Evolutionary conservation across 129 eudicot species (phyloP), one percentile per base, ranked within the genome.

Genomic region (Flaveria ramosissima): DNA sequence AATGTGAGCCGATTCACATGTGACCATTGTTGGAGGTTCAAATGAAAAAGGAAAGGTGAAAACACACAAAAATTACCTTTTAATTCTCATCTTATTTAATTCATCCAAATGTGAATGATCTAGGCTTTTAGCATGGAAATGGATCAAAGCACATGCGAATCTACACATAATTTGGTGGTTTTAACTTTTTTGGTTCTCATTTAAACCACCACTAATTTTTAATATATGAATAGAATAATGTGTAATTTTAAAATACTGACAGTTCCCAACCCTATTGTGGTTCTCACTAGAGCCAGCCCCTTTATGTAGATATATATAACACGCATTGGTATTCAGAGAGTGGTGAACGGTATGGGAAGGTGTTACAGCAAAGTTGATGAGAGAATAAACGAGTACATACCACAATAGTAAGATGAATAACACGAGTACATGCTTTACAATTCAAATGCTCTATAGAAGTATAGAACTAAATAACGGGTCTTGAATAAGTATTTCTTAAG

Each of bases 401-500:
- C 17, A 51, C 46, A 71, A 52, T 30, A 50, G 62, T 27, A 48
- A 26, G 45, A 48, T 24, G 23, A 70, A 70, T 50, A 70, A 48
- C 45, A 21, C 16, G 17, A 41, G 30, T 67, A 19, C 71, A 36
- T 36, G 26, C 20, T 15, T 51, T 23, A 48, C 43, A 48, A 48
- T 70, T 24, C 23, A 26, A 48, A 7, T 3, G 23, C 43, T 32
- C 32, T 48, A 36, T 42, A 66, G 47, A 65, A 17, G n/a, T 17
- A 17, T 11, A n/a, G 39, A 32, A 32, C 39, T 32, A 32, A 32
- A 32, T n/a, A 7, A 36, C 21, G 4, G 9, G 45, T 66, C 51
- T 41, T 41, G 2, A 17, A 41, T 66, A 66, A 32, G 30, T 66
- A 66, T 66, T 66, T 66, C 1, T 10, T 65, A 36, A 32, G 71